Evolutionary conservation across 2,329 filamentous ascomycete genomes (phyloP).

Genomic region (Aspergillus persii): DNA sequence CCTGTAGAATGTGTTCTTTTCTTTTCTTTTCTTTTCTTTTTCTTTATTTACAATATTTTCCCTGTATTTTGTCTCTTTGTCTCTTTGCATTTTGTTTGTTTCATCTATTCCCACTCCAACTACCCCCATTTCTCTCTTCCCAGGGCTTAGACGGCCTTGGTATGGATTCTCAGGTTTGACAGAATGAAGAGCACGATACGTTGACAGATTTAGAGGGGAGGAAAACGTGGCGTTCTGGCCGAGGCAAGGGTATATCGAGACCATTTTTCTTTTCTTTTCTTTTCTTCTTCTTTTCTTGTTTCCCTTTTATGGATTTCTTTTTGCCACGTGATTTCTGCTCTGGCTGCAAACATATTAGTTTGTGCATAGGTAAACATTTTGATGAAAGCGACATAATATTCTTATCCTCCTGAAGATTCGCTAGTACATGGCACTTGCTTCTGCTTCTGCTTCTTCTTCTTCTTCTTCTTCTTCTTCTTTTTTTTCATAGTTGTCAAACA

Average conservation of each 20-base stretch:
- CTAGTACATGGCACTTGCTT: too few species aligned
- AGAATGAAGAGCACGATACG: slow-evolving; percentile 24
- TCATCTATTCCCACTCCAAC: background rate
- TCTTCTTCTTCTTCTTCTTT: too few species aligned
- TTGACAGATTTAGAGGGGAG: slow-evolving; percentile 28
- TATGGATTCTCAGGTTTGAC: background rate
- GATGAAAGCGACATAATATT: background rate
- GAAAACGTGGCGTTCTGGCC: slow-evolving; percentile 32
- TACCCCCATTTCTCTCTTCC: too few species aligned
- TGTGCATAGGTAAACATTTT: background rate
- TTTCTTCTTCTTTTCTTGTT: too few species aligned
- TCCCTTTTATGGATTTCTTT: too few species aligned
- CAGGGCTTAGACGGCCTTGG: background rate
- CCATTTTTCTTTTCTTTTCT: background rate
- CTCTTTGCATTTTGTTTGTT: background rate
- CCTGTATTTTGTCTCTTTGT: background rate
- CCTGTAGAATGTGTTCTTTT: background rate
- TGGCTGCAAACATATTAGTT: background rate
- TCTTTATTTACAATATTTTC: background rate
- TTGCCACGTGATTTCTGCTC: background rate
- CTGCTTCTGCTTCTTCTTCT: too few species aligned
- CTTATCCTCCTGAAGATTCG: background rate
- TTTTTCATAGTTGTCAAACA: too few species aligned
- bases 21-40: background rate
- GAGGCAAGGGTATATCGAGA: slow-evolving; percentile 11